phyloP scores from a whole-genome alignment of 2,329 filamentous ascomycete species.

The Rasamsonia emersonii region DNA sequence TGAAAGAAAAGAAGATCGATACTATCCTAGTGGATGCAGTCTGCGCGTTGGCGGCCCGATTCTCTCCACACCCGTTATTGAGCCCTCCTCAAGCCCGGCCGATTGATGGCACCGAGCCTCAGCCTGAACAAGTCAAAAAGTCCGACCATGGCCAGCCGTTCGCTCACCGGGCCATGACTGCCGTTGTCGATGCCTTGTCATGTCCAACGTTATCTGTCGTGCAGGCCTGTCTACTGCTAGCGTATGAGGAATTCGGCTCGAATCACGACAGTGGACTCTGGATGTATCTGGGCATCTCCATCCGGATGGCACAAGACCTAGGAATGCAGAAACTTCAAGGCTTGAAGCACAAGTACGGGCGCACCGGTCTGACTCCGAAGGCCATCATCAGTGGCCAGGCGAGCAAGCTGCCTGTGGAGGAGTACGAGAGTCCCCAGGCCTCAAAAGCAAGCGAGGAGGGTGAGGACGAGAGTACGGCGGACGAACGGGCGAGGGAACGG shows the following conservation, averaged over 20 bases:
- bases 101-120: slow-evolving; percentile 30
- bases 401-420: slow-evolving; percentile 35
- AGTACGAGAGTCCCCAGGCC: slow-evolving; percentile 35
- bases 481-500: slow-evolving; percentile 60
- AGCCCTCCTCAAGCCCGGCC: slow-evolving; percentile 44
- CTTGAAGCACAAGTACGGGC: slow-evolving; percentile 49
- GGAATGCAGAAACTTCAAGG: slow-evolving; percentile 77
- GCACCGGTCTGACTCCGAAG: slow-evolving; percentile 48
- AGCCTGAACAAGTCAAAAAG: slow-evolving; percentile 27
- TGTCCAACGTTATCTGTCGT: slow-evolving; percentile 77
- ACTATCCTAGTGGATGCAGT: slow-evolving; percentile 80
- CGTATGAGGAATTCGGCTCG: slow-evolving; percentile 81
- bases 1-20: slow-evolving; percentile 73
- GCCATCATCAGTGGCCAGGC: slow-evolving; percentile 41
- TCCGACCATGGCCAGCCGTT: slow-evolving; percentile 70
- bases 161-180: slow-evolving; percentile 72
- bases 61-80: slow-evolving; percentile 55
- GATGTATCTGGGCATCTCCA: slow-evolving; percentile 88
- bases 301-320: slow-evolving; percentile 71
- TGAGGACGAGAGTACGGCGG: slow-evolving; percentile 40
- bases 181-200: slow-evolving; percentile 72
- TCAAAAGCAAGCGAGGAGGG: slow-evolving; percentile 15
- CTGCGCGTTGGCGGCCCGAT: slow-evolving; percentile 71
- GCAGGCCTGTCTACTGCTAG: slow-evolving; percentile 73
- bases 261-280: slow-evolving; percentile 83